These are phyloP conservation scores for Tetraselmis chui DNA, from an alignment of 139 green algal genomes.

Conservation along the genomic window DNA sequence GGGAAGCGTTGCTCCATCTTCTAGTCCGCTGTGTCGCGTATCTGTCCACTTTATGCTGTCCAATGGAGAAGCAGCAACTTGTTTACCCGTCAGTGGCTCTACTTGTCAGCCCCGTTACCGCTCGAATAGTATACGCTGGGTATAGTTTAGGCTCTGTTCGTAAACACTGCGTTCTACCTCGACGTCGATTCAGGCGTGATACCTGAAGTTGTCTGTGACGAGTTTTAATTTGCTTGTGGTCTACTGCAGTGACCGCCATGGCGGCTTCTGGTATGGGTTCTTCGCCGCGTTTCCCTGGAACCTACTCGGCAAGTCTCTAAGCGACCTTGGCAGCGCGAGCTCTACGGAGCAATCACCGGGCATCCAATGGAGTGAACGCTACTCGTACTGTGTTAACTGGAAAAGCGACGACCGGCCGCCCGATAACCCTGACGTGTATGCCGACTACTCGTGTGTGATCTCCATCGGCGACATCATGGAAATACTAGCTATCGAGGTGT, in stretches of 20 bases:
- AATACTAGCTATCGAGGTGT: constrained; percentile 41
- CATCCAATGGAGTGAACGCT: constrained; percentile 44
- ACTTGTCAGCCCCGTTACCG: too few species aligned
- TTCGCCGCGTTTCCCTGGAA: constrained; percentile 66
- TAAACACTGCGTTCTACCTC: too few species aligned
- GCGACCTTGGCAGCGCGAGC: constrained; percentile 50
- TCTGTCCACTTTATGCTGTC: too few species aligned
- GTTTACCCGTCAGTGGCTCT: too few species aligned
- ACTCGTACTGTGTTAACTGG: constrained; percentile 51
- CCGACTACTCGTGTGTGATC: constrained; percentile 49
- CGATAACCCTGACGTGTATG: constrained; percentile 27
- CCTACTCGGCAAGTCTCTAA: constrained; percentile 68
- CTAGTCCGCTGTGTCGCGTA: too few species aligned
- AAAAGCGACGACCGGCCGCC: constrained; percentile 3
- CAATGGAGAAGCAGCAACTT: too few species aligned
- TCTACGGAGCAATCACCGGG: constrained; percentile 25
- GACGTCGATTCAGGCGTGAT: too few species aligned
- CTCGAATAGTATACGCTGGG: too few species aligned
- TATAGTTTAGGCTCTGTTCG: too few species aligned
- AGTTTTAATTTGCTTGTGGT: too few species aligned
- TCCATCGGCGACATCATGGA: constrained; percentile 41
- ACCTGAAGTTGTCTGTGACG: too few species aligned
- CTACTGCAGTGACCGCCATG: not conserved
- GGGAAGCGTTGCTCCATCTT: not conserved
- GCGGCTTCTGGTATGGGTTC: constrained; percentile 8